Evolutionary conservation across 345 rosid species (phyloP), one percentile per base, ranked within the genome.

Genomic region (Citrus maxima): DNA sequence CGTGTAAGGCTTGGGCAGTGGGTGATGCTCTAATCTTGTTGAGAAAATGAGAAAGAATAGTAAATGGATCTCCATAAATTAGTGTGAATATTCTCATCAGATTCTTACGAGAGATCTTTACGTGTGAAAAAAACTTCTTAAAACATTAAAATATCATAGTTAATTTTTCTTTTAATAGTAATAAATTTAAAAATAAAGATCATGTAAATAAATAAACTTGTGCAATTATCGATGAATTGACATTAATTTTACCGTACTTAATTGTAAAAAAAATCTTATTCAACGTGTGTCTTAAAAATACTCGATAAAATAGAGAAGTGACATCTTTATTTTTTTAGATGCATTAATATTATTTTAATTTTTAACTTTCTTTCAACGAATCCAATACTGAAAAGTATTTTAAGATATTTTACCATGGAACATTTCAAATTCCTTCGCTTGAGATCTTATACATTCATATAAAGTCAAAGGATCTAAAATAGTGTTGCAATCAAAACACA

Each of bases 1-100:
- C 79, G 72, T 76, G 61, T 51, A 75, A 70, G 76, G 37, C 54
- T 70, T 49, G 74, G 40, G 38, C 55, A 46, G 21, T 80, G 49
- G 37, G 61, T 42, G 12, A 67, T 66, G 25, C 27, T 51, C 37
- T 72, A 72, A 54, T 65, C 77, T 35, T 64, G 66, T 12, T 14
- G 40, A n/a, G 22, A 14, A 64, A 72, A 30, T 64, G 30, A 67
- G 21, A 59, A 28, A 62, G 7, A 13, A 62, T 13, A 12, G 7
- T 28, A 22, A 13, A 28, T 25, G 28, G 8, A n/a, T 2, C 7
- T 60, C 14, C 14, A 60, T 2, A 9, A 60, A n/a, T 60, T 60
- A 1, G 25, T 24, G 64, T 60, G 32, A 5, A 18, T 54, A 5
- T 18, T 54, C n/a, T 54, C 22, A 13, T 13, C 0, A 3, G 5